A percentile compares a stretch with the other conserved stretches of the same genome.
These are phyloP conservation scores for Pisolithus orientalis DNA, from an alignment of 768 basidiomycete genomes.

Conservation along the genomic window DNA sequence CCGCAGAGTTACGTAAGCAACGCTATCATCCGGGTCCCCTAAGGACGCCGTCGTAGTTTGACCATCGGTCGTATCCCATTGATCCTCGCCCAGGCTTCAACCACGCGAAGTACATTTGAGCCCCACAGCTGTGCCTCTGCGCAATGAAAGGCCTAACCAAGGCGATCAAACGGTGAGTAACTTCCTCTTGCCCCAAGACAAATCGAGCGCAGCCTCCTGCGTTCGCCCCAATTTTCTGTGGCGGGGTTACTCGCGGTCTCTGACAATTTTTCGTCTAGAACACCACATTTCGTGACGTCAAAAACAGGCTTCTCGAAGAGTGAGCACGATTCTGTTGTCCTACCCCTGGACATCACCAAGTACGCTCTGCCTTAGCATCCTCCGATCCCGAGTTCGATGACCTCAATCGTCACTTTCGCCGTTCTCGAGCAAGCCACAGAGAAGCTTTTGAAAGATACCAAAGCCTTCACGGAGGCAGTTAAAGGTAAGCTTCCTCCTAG, in stretches of 20 bases:
- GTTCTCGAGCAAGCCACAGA: slow-evolving; percentile 76
- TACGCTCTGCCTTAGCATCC: slow-evolving; percentile 45
- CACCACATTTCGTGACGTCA: slow-evolving; percentile 83
- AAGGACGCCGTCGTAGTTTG: no score
- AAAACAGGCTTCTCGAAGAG: slow-evolving; percentile 93
- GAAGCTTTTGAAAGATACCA: slow-evolving; percentile 89
- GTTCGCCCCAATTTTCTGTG: neutral
- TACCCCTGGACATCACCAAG: neutral
- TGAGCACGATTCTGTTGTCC: slow-evolving; percentile 34
- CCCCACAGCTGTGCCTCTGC: neutral
- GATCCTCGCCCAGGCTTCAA: no score
- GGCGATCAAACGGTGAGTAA: slow-evolving; percentile 61
- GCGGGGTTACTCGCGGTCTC: neutral
- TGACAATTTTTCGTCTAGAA: slow-evolving; percentile 40
- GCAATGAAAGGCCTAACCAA: slow-evolving; percentile 84
- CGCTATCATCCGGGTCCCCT: no score
- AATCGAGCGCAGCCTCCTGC: no score
- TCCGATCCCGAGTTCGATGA: slow-evolving; percentile 89
- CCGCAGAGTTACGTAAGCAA: no score
- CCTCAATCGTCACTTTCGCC: slow-evolving; percentile 69
- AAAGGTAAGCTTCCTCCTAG: slow-evolving; percentile 36
- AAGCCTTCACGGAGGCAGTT: slow-evolving; percentile 80
- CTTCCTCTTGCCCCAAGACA: neutral
- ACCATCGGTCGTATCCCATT: no score
- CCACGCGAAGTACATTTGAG: no score